Percentiles rank a stretch among this genome's conserved stretches.
Evolutionary conservation across 2,329 filamentous ascomycete species (phyloP).

Genomic region (Sporothrix sp.): DNA sequence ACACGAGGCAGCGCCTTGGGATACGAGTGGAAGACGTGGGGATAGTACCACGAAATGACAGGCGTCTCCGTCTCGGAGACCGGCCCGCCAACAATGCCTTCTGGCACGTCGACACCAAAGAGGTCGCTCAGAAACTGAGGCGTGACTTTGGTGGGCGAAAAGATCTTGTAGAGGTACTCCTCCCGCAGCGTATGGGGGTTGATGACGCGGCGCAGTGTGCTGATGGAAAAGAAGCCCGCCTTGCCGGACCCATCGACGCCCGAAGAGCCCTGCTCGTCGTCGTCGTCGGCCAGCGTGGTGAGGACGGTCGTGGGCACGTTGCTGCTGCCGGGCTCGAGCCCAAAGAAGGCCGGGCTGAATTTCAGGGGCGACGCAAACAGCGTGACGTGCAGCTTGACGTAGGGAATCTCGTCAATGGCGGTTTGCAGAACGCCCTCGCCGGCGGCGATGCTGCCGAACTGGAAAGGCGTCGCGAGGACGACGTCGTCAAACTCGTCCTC

Average conservation of each 20-base stretch:
- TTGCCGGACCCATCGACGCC: conserved; percentile 55
- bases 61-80: conserved; percentile 29
- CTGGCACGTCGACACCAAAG: conserved; percentile 39
- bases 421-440: conserved; percentile 58
- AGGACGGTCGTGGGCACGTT: conserved; percentile 64
- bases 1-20: conserved; percentile 75
- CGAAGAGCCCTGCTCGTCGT: conserved; percentile 33
- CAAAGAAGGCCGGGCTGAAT: conserved; percentile 67
- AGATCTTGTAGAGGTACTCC: conserved; percentile 58
- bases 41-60: conserved; percentile 64
- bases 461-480: conserved; percentile 72
- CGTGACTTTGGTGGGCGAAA: conserved; percentile 46
- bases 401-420: conserved; percentile 68
- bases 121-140: conserved; percentile 43
- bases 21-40: conserved; percentile 74
- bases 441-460: conserved; percentile 61
- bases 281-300: conserved; percentile 62
- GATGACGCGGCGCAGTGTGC: conserved; percentile 53
- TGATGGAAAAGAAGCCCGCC: conserved; percentile 78
- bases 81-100: conserved; percentile 25
- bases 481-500: conserved; percentile 61
- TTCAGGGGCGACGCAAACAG: conserved; percentile 69
- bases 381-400: conserved; percentile 79
- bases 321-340: conserved; percentile 43
- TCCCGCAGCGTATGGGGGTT: conserved; percentile 47